Evolutionary conservation across 371 early-diverging fungal species (phyloP).

Genomic region (Basidiobolus meristosporus): DNA sequence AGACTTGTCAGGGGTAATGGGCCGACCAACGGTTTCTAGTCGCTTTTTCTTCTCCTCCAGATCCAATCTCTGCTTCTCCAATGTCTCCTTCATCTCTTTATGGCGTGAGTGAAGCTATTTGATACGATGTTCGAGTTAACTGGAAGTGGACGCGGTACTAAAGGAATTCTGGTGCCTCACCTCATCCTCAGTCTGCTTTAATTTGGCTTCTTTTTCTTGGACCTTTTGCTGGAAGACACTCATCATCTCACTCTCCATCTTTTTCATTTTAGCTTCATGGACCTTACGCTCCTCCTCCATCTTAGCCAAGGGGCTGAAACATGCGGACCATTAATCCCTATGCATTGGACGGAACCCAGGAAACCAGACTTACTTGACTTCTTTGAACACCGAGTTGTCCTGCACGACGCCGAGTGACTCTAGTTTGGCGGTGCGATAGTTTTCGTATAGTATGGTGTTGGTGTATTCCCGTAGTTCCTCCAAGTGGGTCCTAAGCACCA

Average conservation of each 20-base stretch:
- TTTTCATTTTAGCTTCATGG: slow-evolving; percentile 87
- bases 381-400: slow-evolving; percentile 59
- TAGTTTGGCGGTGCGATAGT: slow-evolving; percentile 77
- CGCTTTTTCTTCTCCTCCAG: slow-evolving; percentile 87
- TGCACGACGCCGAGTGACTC: slow-evolving; percentile 62
- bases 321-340: no score
- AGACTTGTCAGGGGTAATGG: slow-evolving; percentile 59
- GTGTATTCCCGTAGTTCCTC: slow-evolving; percentile 81
- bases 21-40: slow-evolving; percentile 54
- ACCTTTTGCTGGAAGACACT: slow-evolving; percentile 92
- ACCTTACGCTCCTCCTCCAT: slow-evolving; percentile 81
- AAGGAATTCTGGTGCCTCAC: slow-evolving; percentile 94
- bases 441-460: slow-evolving; percentile 73
- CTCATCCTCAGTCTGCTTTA: slow-evolving; percentile 93
- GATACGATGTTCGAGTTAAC: slow-evolving; percentile 87
- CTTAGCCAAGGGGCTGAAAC: slow-evolving; percentile 76
- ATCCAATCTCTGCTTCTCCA: slow-evolving; percentile 83
- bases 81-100: slow-evolving; percentile 89
- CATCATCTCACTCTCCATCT: slow-evolving; percentile 97
- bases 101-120: slow-evolving; percentile 92
- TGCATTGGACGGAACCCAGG: no score
- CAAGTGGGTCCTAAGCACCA: slow-evolving; percentile 79
- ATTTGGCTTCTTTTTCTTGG: slow-evolving; percentile 77
- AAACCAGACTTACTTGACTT: slow-evolving; percentile 75
- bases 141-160: slow-evolving; percentile 93